Base-by-base conservation (phyloP, 164 flowering plant genomes). In the Euptelea pleiosperma region DNA sequence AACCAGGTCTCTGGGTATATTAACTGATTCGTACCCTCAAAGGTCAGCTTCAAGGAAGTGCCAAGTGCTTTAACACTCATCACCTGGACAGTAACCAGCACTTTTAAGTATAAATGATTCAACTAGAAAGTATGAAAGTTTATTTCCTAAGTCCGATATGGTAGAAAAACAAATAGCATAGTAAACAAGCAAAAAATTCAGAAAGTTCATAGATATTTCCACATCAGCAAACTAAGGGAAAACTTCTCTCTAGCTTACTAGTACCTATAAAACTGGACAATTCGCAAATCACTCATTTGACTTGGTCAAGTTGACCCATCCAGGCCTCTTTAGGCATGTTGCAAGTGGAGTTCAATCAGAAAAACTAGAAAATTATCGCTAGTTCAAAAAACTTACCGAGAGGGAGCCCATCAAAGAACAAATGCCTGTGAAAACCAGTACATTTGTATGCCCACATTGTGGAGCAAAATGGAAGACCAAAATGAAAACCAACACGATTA, bases 61-160 rank as follows among this genome's bases (percentile, higher is more conserved):
- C 97, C 97, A 31, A 90, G 79, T 41, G 95, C 97, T 74, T 90
- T 90, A 28, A 87, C 92, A 71, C 95, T 84, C 97, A 90, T 90
- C 58, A 90, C 97, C 97, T 90, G 80, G 64, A 71, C 1, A 45
- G 43, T 16, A 46, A 39, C 15, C 10, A 46, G 30, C n/a, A n/a
- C n/a, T n/a, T 25, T 40, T 37, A 48, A 46, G 52, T 22, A 48
- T 26, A 37, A 60, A 37, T 39, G 16, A 19, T 28, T 0, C 44
- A 21, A 34, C 6, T 25, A 39, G 31, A 7, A 10, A 22, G 2
- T 28, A 55, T 39, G 19, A 18, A 14, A 52, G 19, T 34, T 52
- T 10, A 16, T 30, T 0, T 30, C 16, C 24, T 8, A 10, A 1
- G 42, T 11, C 1, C 15, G 15, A n/a, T 39, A 11, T 39, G 42